Evolutionary conservation across 495 filamentous ascomycete genomes (phyloP).

Genomic region (Tuber umbilicatum): DNA sequence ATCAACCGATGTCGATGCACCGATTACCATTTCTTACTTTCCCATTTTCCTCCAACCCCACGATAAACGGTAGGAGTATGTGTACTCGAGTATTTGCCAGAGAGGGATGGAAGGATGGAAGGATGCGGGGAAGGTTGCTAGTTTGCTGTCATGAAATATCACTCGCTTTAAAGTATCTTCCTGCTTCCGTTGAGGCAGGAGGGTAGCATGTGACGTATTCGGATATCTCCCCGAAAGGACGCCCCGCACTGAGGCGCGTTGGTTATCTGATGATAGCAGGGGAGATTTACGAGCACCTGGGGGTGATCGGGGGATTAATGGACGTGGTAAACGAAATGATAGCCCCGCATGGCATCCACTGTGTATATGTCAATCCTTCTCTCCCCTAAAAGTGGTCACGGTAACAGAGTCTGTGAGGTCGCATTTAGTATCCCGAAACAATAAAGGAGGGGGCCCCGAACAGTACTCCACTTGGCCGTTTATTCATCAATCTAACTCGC

Average conservation of each 20-base stretch:
- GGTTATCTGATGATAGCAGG: neutral
- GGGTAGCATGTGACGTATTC: neutral
- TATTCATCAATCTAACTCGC: neutral
- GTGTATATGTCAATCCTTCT: neutral
- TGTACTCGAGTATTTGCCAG: neutral
- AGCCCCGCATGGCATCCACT: neutral
- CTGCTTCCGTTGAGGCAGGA: neutral
- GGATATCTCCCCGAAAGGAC: neutral
- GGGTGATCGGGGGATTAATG: neutral
- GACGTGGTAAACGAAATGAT: neutral
- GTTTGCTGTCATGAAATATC: neutral
- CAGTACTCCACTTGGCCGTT: neutral
- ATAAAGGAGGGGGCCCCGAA: neutral
- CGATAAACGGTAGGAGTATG: neutral
- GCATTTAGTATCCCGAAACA: neutral
- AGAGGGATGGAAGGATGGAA: neutral
- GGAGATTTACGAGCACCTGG: neutral
- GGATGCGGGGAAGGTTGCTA: neutral
- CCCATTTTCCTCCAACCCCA: neutral
- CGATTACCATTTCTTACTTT: neutral
- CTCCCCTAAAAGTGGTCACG: neutral
- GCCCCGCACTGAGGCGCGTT: neutral
- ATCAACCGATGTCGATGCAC: neutral
- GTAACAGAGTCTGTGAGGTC: neutral
- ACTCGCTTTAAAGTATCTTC: neutral